Conservation (phyloP, 2,329 filamentous ascomycete species). For the Alternaria solani region DNA sequence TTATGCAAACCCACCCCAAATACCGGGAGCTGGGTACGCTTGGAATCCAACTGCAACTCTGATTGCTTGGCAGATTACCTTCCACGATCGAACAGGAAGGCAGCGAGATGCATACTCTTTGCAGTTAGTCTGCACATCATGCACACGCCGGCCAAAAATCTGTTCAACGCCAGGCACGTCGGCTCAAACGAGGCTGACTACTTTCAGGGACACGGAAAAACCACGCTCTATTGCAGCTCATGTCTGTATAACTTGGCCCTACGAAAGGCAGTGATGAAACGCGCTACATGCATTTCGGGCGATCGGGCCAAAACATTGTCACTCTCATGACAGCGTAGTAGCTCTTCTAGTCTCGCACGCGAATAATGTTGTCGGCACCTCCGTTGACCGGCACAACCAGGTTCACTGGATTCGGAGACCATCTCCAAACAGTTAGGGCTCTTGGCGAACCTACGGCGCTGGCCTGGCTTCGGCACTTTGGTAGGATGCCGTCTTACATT, state of each 20-base stretch:
- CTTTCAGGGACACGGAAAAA: neutral
- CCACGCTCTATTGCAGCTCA: neutral
- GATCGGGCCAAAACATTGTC: neutral
- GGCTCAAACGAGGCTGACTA: neutral
- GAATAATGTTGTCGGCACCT: slow-evolving; percentile 7
- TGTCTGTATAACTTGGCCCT: neutral
- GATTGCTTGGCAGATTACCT: slow-evolving; percentile 9
- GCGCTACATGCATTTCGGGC: neutral
- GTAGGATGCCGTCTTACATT: neutral
- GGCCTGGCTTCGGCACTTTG: slow-evolving; percentile 10
- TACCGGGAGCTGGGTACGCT: slow-evolving; percentile 17
- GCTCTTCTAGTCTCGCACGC: neutral
- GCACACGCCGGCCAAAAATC: neutral
- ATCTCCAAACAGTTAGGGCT: slow-evolving; percentile 13
- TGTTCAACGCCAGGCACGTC: neutral
- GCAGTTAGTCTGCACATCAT: slow-evolving; percentile 1
- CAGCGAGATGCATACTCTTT: slow-evolving; percentile 5
- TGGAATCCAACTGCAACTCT: slow-evolving; percentile 4
- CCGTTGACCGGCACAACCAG: slow-evolving; percentile 1
- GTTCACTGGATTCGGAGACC: slow-evolving; percentile 4
- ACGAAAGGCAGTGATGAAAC: neutral
- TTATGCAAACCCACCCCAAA: slow-evolving; percentile 8
- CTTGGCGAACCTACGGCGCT: slow-evolving; percentile 11
- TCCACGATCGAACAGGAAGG: slow-evolving; percentile 12
- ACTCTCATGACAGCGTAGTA: neutral